phyloP scores from a whole-genome alignment of 163 green algal genomes.

The Volvox carteri region DNA sequence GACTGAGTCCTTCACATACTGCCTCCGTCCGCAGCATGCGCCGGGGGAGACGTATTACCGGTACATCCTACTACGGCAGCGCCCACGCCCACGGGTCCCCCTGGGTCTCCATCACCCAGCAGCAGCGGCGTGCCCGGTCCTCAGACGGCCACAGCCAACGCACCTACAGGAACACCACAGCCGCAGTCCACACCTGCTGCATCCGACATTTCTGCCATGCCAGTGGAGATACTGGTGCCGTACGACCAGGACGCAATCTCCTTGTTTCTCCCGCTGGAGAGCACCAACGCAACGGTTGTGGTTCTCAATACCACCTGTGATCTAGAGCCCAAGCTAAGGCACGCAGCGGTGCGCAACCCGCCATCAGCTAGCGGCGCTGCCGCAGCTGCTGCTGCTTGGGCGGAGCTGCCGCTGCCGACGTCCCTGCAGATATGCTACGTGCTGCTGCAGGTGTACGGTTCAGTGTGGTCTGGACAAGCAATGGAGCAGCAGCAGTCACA shows the following conservation, averaged over 20 bases:
- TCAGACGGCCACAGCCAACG: too few relatives aligned
- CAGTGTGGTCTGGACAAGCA: background rate
- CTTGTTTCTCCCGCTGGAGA: constrained; percentile 18
- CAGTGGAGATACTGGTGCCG: constrained; percentile 23
- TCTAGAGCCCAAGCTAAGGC: background rate
- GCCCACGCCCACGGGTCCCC: too few relatives aligned
- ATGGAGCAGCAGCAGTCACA: constrained; percentile 25
- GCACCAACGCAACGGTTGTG: background rate
- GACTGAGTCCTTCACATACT: too few relatives aligned
- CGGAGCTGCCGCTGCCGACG: background rate
- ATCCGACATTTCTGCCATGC: background rate
- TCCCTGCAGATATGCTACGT: background rate
- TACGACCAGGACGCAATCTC: background rate
- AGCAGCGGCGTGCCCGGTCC: too few relatives aligned
- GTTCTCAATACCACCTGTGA: background rate
- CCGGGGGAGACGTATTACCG: background rate
- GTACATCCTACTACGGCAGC: background rate
- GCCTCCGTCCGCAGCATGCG: background rate
- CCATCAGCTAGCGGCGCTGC: background rate
- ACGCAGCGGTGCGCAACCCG: background rate
- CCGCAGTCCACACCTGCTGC: background rate
- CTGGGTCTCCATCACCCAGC: background rate
- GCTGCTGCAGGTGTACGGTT: background rate
- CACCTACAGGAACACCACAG: too few relatives aligned
- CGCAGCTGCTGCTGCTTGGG: background rate